Evolutionary conservation across 2,329 filamentous ascomycete species (phyloP).

Genomic region (Cladosporium velox): DNA sequence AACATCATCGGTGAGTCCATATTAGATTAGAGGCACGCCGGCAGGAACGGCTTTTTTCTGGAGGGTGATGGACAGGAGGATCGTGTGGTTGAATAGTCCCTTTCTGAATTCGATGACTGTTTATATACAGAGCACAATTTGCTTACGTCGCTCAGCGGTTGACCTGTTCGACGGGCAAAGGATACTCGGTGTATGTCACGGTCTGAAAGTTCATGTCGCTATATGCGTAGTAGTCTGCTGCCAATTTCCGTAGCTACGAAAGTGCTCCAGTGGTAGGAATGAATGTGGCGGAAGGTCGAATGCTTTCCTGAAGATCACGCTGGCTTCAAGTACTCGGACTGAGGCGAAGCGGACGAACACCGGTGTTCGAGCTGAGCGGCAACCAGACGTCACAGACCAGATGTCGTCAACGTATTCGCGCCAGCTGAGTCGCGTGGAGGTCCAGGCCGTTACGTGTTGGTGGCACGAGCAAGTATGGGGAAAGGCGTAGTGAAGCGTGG

Average conservation of each 20-base stretch:
- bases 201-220: constrained; percentile 35
- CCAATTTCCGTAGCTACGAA: constrained; percentile 12
- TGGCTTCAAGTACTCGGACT: constrained; percentile 15
- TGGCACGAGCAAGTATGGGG: constrained; percentile 6
- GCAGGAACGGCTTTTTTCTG: not conserved
- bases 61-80: not conserved
- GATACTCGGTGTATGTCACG: constrained; percentile 29
- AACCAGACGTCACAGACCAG: constrained; percentile 15
- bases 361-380: not conserved
- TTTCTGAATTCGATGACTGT: not conserved
- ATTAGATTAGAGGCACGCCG: not conserved
- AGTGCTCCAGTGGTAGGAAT: constrained; percentile 4
- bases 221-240: constrained; percentile 20
- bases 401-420: constrained; percentile 14
- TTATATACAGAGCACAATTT: constrained; percentile 12
- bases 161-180: constrained; percentile 33
- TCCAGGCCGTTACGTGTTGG: constrained; percentile 10
- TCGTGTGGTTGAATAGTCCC: not conserved
- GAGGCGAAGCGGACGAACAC: not conserved
- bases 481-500: not conserved
- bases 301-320: constrained; percentile 23
- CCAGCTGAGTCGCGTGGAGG: constrained; percentile 11
- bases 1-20: constrained; percentile 23
- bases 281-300: constrained; percentile 24
- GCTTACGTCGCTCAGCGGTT: constrained; percentile 31